These are phyloP conservation scores for Coemansia sp. DNA, from an alignment of 192 early-diverging fungal species.

Conservation along the genomic window DNA sequence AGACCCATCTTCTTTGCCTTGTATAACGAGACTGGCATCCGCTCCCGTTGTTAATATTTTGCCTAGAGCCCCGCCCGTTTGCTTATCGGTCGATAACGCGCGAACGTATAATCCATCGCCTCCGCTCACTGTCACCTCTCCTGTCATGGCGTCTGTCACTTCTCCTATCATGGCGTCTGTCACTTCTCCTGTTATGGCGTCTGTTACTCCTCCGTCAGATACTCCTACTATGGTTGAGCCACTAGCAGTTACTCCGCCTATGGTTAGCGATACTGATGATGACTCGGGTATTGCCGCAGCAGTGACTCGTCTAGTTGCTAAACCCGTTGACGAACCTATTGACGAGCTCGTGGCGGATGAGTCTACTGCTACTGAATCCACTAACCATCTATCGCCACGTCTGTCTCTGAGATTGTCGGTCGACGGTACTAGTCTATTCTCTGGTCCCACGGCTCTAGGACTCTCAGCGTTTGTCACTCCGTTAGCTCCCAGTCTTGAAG, in stretches of 20 bases:
- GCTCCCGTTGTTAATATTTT: background rate
- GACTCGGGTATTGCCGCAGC: constrained; percentile 41
- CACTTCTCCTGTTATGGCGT: too few relatives aligned
- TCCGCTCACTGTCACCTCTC: background rate
- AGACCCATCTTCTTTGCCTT: background rate
- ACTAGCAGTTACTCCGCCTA: background rate
- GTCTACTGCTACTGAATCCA: background rate
- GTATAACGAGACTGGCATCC: background rate
- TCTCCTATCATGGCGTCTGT: too few relatives aligned
- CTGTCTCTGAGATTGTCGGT: constrained; percentile 44
- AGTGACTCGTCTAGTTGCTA: constrained; percentile 14
- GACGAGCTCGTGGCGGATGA: background rate
- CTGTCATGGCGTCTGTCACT: too few relatives aligned
- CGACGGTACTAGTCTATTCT: constrained; percentile 29
- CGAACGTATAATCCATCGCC: background rate
- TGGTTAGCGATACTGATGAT: constrained; percentile 32
- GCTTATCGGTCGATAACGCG: background rate
- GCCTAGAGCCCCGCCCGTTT: background rate
- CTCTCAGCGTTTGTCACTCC: constrained; percentile 30
- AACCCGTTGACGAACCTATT: background rate
- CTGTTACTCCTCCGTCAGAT: too few relatives aligned
- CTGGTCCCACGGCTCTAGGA: constrained; percentile 6
- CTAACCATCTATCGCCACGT: constrained; percentile 25
- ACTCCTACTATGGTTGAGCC: background rate
- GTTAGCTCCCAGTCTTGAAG: background rate